Evolutionary conservation across 2,329 filamentous ascomycete genomes (phyloP), one percentile per base, ranked within the genome.

Genomic region (Colletotrichum lupini): DNA sequence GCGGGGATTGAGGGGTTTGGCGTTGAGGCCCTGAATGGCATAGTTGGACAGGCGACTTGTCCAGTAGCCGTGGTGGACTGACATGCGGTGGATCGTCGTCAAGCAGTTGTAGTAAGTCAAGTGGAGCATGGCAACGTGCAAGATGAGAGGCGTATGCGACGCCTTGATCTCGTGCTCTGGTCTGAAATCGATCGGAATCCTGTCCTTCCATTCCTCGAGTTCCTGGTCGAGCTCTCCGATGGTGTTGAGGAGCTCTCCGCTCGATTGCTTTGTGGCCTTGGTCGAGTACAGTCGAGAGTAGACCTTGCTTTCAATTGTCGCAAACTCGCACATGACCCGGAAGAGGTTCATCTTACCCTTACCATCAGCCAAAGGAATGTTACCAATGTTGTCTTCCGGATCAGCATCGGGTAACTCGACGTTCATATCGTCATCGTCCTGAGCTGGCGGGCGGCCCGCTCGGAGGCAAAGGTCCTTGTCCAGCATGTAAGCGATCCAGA

Each of bases 11-110:
- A 99, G 84, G 1, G 97, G 95, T 75, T 93, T 90, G 0, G 95
- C 93, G 81, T 98, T 98, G 55, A 98, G 87, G 1, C 97, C 97
- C 81, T 98, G 94, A 68, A 98, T 97, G 19, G 97, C 97, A 79
- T 95, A 98, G 79, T 98, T 96, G 49, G 95, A 97, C 53, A 99
- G 85, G 49, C 97, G 91, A 79, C 94, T 98, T 1, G 96, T 98
- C 97, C 97, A 99, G 84, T 98, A 98, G 16, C 97, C 97, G 80
- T 98, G 95, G 78, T 98, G 97, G 35, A 98, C 94, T 55, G 95
- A 97, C 97, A 98, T 99, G 64, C 97, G 94, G 81, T 99, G 97
- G 76, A 99, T 98, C 0, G 97, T 99, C 1, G 96, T 98, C 64
- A 99, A 85, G 78, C 95, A 98, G 81, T 99, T 99, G 86, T 98